Evolutionary conservation across 805 yeast species (phyloP), one percentile per base, ranked within the genome.

Genomic region (Candida qinlingensis): DNA sequence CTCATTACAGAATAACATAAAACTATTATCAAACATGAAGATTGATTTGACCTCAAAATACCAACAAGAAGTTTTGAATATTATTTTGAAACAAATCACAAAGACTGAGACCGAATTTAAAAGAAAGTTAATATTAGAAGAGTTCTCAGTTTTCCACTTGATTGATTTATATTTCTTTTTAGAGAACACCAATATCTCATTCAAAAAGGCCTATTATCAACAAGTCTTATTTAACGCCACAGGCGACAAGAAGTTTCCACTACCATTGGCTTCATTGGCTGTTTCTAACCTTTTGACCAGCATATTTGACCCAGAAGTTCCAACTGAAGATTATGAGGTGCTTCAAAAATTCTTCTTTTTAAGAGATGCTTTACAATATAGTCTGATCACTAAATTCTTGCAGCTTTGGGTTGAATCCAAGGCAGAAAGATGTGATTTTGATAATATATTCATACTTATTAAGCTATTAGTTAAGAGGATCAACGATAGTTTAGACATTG

Each of bases 391-490:
- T 37, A 77, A 77, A 51, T 73, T 83, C 47, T 67, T 85, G 55
- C 72, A 74, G 38, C 68, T 84, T 39, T 86, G 94, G 92, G 78
- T 76, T 52, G 77, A 73, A 44, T 77, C 91, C 1, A 71, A 71
- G 37, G 84, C 88, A 1, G 70, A 70, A 42, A 52, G 55, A 0
- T 76, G 69, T 11, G 87, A 86, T 59, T 71, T 78, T 39, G 75
- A 74, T 4, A 73, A 77, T 41, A 68, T 83, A 12, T 61, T 74
- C 37, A 66, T 73, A 31, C 64, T 83, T 38, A 63, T 85, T 33
- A 62, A 65, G 9, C 54, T 71, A 4, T 52, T 76, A 27, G 52
- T 70, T 35, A 58, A 58, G 11, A 56, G 64, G 30, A 50, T 67
- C 5, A 58, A 63, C 39, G 55, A 64, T 12, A 50, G 49, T 28